Percentiles rank a stretch among this genome's conserved stretches.
phyloP scores from a whole-genome alignment of 2,329 filamentous ascomycete species.

The Decorospora gaudefroyi region DNA sequence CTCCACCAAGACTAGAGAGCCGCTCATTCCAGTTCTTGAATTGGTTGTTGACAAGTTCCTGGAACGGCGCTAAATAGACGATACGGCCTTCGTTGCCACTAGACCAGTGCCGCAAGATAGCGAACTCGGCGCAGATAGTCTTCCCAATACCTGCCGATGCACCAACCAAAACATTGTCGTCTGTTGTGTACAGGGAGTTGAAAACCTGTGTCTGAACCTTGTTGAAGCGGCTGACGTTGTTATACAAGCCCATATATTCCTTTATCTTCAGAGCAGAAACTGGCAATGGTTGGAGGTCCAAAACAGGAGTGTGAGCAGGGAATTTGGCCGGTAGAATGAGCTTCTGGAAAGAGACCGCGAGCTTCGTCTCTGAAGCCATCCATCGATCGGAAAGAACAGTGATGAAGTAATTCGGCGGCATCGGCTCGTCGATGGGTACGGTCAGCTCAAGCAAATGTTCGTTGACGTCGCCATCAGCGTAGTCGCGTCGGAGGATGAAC shows the following conservation, averaged over 20 bases:
- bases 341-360: constrained; percentile 94
- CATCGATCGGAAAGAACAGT: constrained; percentile 92
- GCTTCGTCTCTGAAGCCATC: constrained; percentile 96
- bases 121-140: constrained; percentile 95
- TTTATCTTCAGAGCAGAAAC: constrained; percentile 85
- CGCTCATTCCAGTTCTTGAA: constrained; percentile 84
- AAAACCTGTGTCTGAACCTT: constrained; percentile 97
- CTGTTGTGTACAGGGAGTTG: constrained; percentile 85
- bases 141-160: constrained; percentile 95
- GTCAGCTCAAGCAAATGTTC: constrained; percentile 97
- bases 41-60: constrained; percentile 84
- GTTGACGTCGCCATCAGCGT: constrained; percentile 80
- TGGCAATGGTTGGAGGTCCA: constrained; percentile 89
- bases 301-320: constrained; percentile 85
- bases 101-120: constrained; percentile 85
- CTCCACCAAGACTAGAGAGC: constrained; percentile 71
- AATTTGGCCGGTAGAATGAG: constrained; percentile 94
- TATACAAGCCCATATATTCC: constrained; percentile 81
- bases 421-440: constrained; percentile 93
- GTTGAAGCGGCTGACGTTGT: constrained; percentile 87
- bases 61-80: constrained; percentile 93
- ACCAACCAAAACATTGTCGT: constrained; percentile 92
- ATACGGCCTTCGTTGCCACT: constrained; percentile 73
- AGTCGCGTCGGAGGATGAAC: constrained; percentile 88
- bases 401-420: constrained; percentile 99